These are phyloP conservation scores for Alternaria dauci DNA, from an alignment of 2,329 filamentous ascomycete species.

Conservation along the genomic window DNA sequence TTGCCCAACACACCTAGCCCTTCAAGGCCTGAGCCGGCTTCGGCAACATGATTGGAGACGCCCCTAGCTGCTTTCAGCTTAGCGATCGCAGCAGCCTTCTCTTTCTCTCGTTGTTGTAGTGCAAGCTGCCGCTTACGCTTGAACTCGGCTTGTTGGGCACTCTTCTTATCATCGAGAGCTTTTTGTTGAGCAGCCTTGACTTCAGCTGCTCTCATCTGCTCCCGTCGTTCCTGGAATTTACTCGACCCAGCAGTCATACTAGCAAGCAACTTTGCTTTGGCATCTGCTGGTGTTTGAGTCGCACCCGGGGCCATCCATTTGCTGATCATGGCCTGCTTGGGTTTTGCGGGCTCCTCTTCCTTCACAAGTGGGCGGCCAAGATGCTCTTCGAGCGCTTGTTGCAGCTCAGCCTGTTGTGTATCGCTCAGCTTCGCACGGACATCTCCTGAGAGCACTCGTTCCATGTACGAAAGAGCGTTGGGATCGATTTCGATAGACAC, in stretches of 20 bases:
- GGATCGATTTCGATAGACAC: constrained; percentile 75
- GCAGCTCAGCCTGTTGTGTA: constrained; percentile 84
- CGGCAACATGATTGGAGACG: constrained; percentile 65
- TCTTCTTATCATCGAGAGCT: constrained; percentile 37
- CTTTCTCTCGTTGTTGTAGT: constrained; percentile 75
- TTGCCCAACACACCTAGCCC: constrained; percentile 78
- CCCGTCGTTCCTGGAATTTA: constrained; percentile 41
- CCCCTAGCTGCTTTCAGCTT: constrained; percentile 67
- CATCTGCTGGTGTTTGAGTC: constrained; percentile 27
- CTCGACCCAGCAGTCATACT: constrained; percentile 38
- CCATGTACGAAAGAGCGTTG: constrained; percentile 67
- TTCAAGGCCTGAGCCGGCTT: constrained; percentile 80
- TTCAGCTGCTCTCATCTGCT: constrained; percentile 33
- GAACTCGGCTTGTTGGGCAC: constrained; percentile 60
- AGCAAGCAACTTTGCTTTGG: constrained; percentile 42
- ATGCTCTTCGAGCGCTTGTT: constrained; percentile 66
- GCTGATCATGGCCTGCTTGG: constrained; percentile 53
- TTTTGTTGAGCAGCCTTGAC: constrained; percentile 37
- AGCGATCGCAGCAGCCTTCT: constrained; percentile 76
- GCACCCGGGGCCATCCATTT: constrained; percentile 51
- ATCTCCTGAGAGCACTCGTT: constrained; percentile 69
- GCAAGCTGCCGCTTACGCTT: constrained; percentile 78
- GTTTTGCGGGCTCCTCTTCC: constrained; percentile 44
- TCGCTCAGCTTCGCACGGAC: constrained; percentile 81
- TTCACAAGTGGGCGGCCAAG: constrained; percentile 51